Evolutionary conservation across 805 yeast genomes (phyloP), one percentile per base, ranked within the genome.

Genomic region (Hanseniaspora guilliermondii): DNA sequence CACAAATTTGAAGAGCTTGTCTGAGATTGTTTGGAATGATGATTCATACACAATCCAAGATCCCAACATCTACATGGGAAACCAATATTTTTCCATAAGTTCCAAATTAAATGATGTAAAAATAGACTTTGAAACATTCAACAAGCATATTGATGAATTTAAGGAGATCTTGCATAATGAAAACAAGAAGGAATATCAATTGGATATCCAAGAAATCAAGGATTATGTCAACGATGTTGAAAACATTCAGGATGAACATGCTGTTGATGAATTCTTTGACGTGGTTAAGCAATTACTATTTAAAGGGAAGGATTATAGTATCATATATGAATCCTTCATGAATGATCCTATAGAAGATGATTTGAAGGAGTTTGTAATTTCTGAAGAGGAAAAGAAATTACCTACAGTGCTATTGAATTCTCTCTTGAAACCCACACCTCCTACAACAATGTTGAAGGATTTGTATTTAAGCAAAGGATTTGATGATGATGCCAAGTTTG

Each of bases 401-500:
- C 32, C 48, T 27, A 32, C 39, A 1, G 12, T 35, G 16, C 46
- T 50, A 11, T 44, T 44, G 25, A 32, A 12, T 19, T 44, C 47
- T 19, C 47, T 37, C 9, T 27, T 16, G 1, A 32, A 44, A 9
- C 38, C 32, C 6, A 44, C 38, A 17, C 9, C 47, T 4, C 33
- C 47, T 4, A 32, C 47, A 11, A 19, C 41, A 22, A 39, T 39
- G 42, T 14, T 39, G 17, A 39, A 16, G 7, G 42, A 39, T 3
- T 1, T 39, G n/a, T 39, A 22, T 16, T 22, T 22, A 22, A 22
- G 17, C 16, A 21, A 39, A 22, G 42, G 30, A 5, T 22, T 39
- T 39, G 61, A 59, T 25, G 62, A 64, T 16, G 58, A 60, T 21
- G 59, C 56, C 19, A 53, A 58, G 3, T 58, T 59, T 8, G 63